These are phyloP conservation scores for Pelargonium australe DNA, from an alignment of 441 rosid species.

Conservation along the genomic window DNA sequence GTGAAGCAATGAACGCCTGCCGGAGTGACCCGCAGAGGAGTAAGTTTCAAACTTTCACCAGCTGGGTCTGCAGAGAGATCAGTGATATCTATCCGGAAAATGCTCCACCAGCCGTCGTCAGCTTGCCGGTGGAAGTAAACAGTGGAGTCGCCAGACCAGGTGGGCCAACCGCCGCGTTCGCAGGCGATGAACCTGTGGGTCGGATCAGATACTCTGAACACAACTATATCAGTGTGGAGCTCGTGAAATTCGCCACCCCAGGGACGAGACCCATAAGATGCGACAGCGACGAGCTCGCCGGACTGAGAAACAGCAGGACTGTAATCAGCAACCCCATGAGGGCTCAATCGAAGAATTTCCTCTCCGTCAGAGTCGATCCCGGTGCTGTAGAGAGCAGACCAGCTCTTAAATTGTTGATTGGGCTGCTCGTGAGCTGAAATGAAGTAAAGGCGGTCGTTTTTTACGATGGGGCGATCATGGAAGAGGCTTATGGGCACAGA, in stretches of 20 bases:
- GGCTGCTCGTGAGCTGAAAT: conserved; percentile 69
- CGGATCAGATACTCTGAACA: conserved; percentile 44
- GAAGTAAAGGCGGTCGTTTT: conserved; percentile 44
- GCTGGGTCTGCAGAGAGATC: neutral
- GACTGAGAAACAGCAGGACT: conserved; percentile 59
- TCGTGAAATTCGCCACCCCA: conserved; percentile 77
- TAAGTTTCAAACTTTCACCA: too few species aligned
- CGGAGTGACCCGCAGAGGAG: conserved; percentile 58
- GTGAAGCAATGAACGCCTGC: conserved; percentile 84
- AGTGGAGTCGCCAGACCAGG: conserved; percentile 61
- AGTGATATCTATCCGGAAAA: conserved; percentile 39
- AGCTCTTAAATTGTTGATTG: conserved; percentile 42
- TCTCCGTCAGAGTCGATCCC: conserved; percentile 16
- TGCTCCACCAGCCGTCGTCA: conserved; percentile 89
- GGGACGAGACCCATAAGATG: conserved; percentile 55
- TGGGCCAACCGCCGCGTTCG: conserved; percentile 73
- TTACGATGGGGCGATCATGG: conserved; percentile 62
- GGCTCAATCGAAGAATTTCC: conserved; percentile 43
- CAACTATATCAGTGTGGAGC: conserved; percentile 54
- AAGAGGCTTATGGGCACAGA: conserved; percentile 45
- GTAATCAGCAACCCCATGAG: conserved; percentile 45
- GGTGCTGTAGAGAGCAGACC: conserved; percentile 55
- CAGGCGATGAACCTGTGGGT: conserved; percentile 40
- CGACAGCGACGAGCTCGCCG: conserved; percentile 55
- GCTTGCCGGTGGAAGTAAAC: conserved; percentile 70